These are phyloP conservation scores for Pythium dissimile DNA, from an alignment of 352 stramenopile genomes.

Conservation along the genomic window DNA sequence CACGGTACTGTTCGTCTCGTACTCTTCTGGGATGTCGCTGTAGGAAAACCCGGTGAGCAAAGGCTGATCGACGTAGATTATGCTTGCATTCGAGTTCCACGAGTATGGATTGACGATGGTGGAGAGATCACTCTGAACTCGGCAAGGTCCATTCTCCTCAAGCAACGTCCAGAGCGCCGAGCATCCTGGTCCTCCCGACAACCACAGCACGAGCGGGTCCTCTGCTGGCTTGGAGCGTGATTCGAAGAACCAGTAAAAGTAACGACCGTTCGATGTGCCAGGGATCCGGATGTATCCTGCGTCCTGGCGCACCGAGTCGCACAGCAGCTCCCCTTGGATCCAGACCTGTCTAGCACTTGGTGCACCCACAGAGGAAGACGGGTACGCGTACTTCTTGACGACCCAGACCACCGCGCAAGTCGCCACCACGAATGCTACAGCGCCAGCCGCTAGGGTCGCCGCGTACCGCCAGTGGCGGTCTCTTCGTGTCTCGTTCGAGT, in stretches of 20 bases:
- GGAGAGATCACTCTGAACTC: conserved; percentile 38
- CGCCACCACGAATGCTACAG: neutral
- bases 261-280: conserved; percentile 44
- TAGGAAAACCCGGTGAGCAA: conserved; percentile 67
- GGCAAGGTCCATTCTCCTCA: conserved; percentile 62
- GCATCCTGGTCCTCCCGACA: conserved; percentile 59
- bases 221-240: conserved; percentile 23
- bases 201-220: conserved; percentile 63
- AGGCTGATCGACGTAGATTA: conserved; percentile 76
- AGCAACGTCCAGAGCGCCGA: conserved; percentile 57
- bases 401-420: neutral
- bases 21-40: conserved; percentile 29
- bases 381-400: neutral
- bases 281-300: conserved; percentile 39
- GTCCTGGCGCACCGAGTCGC: conserved; percentile 16
- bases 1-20: conserved; percentile 42
- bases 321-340: neutral
- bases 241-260: conserved; percentile 60
- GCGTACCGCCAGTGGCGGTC: neutral
- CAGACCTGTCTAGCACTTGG: neutral
- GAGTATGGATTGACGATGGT: conserved; percentile 48
- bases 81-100: conserved; percentile 64
- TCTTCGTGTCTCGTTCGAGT: no score
- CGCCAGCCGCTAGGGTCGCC: neutral
- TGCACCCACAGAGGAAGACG: neutral